phyloP scores from a whole-genome alignment of 495 filamentous ascomycete genomes.

The Corynascus novoguineensis region DNA sequence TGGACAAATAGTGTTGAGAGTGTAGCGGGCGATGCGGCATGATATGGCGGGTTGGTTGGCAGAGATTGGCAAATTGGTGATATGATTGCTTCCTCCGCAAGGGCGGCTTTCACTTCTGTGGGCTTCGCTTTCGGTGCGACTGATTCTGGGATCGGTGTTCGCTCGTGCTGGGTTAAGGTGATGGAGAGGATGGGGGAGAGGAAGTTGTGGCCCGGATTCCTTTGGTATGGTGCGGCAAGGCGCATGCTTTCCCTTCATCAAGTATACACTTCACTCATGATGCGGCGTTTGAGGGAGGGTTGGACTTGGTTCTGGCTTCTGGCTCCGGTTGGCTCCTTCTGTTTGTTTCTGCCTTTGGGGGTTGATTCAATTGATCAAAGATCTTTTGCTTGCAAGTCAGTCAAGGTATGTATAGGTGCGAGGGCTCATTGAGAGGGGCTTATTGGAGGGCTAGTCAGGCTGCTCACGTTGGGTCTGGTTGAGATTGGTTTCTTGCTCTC shows the following conservation, averaged over 20 bases:
- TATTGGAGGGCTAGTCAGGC: no score
- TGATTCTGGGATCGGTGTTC: not conserved
- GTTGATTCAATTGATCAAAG: not conserved
- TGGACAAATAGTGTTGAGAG: no score
- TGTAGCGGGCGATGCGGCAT: no score
- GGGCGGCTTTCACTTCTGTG: not conserved
- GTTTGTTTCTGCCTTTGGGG: not conserved
- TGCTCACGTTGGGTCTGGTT: no score
- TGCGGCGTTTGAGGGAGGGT: not conserved
- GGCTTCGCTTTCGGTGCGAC: not conserved
- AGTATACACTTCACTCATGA: slow-evolving; percentile 1
- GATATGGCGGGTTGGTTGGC: not conserved
- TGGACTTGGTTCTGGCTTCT: no score
- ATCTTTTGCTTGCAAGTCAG: not conserved
- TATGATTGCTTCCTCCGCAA: not conserved
- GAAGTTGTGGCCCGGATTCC: no score
- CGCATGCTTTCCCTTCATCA: not conserved
- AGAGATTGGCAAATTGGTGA: not conserved
- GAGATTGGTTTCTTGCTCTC: no score
- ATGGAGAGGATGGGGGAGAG: not conserved
- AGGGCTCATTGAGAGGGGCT: no score
- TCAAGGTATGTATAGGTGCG: not conserved
- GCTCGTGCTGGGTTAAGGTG: not conserved
- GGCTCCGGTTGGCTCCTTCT: not conserved
- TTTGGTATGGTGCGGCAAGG: not conserved